phyloP scores from a whole-genome alignment of 805 yeast genomes.

The Isabelozyma gotoi region DNA sequence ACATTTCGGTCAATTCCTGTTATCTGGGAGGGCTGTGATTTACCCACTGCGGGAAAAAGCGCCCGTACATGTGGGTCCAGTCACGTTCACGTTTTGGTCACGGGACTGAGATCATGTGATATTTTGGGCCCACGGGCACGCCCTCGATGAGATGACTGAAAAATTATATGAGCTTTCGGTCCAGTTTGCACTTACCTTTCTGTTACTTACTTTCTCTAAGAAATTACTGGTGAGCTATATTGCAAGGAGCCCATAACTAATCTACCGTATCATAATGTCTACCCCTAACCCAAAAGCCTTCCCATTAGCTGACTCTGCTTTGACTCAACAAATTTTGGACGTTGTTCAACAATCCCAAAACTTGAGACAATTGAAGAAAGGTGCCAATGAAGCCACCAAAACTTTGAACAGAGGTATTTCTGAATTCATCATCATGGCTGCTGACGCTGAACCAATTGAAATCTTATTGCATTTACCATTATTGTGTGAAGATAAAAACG shows the following conservation, averaged over 20 bases:
- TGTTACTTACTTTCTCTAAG: constrained; percentile 3
- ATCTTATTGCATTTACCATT: constrained; percentile 95
- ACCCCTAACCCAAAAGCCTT: constrained; percentile 97
- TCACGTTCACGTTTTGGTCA: too few relatives aligned
- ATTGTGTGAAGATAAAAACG: constrained; percentile 98
- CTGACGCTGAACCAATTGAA: constrained; percentile 99
- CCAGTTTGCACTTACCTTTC: background rate
- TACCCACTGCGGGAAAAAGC: background rate
- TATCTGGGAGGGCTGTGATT: background rate
- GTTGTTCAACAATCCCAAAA: constrained; percentile 97
- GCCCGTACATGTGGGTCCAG: too few relatives aligned
- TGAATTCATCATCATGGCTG: constrained; percentile 99
- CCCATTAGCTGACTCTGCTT: constrained; percentile 95
- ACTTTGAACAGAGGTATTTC: constrained; percentile 99
- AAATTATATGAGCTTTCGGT: background rate
- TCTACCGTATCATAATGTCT: constrained; percentile 58
- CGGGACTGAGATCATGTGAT: too few relatives aligned
- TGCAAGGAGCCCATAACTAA: constrained; percentile 54
- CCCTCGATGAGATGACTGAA: background rate
- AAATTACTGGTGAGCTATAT: constrained; percentile 31
- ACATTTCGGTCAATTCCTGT: background rate
- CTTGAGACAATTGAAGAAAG: constrained; percentile 98
- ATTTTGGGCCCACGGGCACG: too few relatives aligned
- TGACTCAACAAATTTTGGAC: constrained; percentile 95
- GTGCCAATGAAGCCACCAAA: constrained; percentile 99